Conservation (phyloP, 805 yeast genomes). For the Lipomyces sp. region DNA sequence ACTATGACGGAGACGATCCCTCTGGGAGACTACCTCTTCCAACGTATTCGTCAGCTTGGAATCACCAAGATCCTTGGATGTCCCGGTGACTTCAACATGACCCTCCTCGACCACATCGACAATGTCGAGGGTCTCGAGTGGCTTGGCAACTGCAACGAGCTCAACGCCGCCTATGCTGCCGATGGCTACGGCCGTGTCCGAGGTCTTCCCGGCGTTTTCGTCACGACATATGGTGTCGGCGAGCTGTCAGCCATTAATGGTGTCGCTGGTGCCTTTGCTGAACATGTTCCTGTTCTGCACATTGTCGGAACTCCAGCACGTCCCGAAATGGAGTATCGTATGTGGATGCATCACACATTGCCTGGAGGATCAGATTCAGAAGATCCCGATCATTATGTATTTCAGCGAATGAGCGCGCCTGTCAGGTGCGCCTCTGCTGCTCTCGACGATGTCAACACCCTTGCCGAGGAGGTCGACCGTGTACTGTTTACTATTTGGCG, state of each 20-base stretch:
- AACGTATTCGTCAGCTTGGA: conserved; percentile 35
- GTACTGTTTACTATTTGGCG: conserved; percentile 61
- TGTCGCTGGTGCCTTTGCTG: conserved; percentile 80
- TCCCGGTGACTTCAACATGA: conserved; percentile 54
- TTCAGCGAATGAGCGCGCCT: conserved; percentile 63
- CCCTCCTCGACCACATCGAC: conserved; percentile 49
- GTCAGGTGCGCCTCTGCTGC: conserved; percentile 62
- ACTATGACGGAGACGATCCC: conserved; percentile 37
- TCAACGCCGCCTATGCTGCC: conserved; percentile 87
- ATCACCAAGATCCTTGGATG: conserved; percentile 54
- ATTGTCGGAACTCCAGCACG: conserved; percentile 77
- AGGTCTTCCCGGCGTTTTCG: conserved; percentile 65
- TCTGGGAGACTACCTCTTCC: conserved; percentile 36
- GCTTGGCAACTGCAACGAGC: conserved; percentile 86
- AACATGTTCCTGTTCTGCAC: conserved; percentile 76
- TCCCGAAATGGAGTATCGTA: conserved; percentile 46
- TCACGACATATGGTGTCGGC: conserved; percentile 88
- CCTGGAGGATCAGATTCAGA: conserved; percentile 44
- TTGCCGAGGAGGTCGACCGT: conserved; percentile 67
- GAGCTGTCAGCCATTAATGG: conserved; percentile 79
- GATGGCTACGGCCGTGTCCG: conserved; percentile 82
- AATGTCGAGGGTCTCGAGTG: conserved; percentile 57
- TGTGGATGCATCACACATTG: conserved; percentile 49
- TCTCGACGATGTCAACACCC: conserved; percentile 52
- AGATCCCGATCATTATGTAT: conserved; percentile 68